These are phyloP conservation scores for Cyclanthera cordifolia DNA, from an alignment of 306 rosid genomes.

Conservation along the genomic window DNA sequence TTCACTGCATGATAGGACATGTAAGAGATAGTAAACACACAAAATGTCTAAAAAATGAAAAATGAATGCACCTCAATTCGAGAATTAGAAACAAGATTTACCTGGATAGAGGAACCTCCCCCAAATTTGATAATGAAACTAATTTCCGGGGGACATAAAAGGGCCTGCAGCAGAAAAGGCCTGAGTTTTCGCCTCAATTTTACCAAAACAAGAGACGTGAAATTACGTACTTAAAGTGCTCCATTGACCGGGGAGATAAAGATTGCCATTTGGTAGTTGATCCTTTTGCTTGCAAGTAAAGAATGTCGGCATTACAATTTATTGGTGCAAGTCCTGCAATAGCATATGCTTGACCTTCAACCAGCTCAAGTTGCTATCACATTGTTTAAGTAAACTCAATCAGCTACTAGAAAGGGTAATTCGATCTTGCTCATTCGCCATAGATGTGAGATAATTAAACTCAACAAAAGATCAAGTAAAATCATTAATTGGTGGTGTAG, in stretches of 20 bases:
- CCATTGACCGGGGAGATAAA: slow-evolving; percentile 36
- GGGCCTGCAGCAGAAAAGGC: slow-evolving; percentile 33
- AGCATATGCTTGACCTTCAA: slow-evolving; percentile 69
- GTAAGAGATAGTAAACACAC: slow-evolving; percentile 11
- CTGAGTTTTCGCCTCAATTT: slow-evolving; percentile 13
- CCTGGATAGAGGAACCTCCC: slow-evolving; percentile 61
- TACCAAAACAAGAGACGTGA: not conserved
- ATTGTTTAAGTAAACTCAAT: slow-evolving; percentile 17
- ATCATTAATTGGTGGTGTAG: not conserved
- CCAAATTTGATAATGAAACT: slow-evolving; percentile 42
- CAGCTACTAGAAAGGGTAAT: slow-evolving; percentile 15
- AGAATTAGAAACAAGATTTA: slow-evolving; percentile 19
- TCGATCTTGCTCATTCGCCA: not conserved
- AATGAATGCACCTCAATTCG: not conserved
- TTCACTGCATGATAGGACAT: slow-evolving; percentile 37
- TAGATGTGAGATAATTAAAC: not conserved
- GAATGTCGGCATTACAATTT: slow-evolving; percentile 39
- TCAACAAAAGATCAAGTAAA: not conserved
- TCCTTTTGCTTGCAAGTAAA: slow-evolving; percentile 57
- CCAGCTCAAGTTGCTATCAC: slow-evolving; percentile 59
- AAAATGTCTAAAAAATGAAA: slow-evolving; percentile 7
- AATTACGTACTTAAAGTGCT: slow-evolving; percentile 41
- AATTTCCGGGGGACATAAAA: slow-evolving; percentile 47
- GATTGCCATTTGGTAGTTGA: slow-evolving; percentile 64
- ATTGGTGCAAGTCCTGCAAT: slow-evolving; percentile 60